phyloP scores from a whole-genome alignment of 2,329 filamentous ascomycete species.

The Xylogone sp. region DNA sequence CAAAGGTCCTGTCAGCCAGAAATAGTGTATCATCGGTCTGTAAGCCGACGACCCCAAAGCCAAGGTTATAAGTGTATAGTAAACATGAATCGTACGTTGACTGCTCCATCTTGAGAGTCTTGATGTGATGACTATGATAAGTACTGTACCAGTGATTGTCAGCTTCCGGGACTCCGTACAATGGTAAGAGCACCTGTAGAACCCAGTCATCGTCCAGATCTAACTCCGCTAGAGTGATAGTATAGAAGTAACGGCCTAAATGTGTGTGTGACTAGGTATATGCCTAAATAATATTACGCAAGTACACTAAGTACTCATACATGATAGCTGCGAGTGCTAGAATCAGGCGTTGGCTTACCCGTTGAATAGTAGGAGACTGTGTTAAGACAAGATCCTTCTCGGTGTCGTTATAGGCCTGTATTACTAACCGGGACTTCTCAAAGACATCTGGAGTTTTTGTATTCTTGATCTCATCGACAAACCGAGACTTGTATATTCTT shows the following conservation, averaged over 20 bases:
- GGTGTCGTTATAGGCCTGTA: constrained; percentile 9
- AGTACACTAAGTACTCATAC: not conserved
- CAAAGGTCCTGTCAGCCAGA: constrained; percentile 4
- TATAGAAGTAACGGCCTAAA: constrained; percentile 9
- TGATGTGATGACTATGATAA: constrained; percentile 7
- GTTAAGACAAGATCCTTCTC: constrained; percentile 8
- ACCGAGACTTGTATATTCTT: constrained; percentile 7
- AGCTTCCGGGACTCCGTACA: constrained; percentile 10
- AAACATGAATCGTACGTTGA: constrained; percentile 6
- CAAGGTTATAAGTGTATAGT: not conserved
- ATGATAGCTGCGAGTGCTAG: constrained; percentile 5
- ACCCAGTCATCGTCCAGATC: not conserved
- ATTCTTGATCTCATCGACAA: constrained; percentile 12
- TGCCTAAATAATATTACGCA: constrained; percentile 8
- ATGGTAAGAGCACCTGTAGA: constrained; percentile 5
- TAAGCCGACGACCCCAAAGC: constrained; percentile 8
- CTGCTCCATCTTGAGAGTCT: constrained; percentile 3
- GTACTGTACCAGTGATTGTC: constrained; percentile 10
- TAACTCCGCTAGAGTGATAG: not conserved
- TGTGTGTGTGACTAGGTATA: constrained; percentile 8
- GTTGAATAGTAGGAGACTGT: constrained; percentile 10
- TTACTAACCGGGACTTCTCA: constrained; percentile 11
- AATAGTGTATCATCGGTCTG: constrained; percentile 11
- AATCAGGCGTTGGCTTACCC: constrained; percentile 7
- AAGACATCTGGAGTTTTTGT: constrained; percentile 3